Evolutionary conservation across 2,329 filamentous ascomycete genomes (phyloP).

Genomic region (Aspergillus oerlinghausenensis): DNA sequence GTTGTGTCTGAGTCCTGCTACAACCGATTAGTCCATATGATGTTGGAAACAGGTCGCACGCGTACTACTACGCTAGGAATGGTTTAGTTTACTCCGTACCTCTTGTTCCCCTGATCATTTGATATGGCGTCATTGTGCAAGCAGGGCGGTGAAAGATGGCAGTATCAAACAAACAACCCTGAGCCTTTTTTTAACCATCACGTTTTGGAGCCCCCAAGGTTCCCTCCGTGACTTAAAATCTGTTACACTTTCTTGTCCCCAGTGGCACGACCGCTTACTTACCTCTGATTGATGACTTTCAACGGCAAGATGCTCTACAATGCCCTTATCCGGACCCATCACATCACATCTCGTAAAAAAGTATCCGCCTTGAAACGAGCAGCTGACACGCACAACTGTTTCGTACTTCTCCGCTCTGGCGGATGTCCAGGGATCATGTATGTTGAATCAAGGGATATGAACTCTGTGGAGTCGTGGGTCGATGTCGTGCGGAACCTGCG

Average conservation of each 20-base stretch:
- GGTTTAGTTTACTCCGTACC: too few relatives aligned
- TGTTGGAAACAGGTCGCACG: too few relatives aligned
- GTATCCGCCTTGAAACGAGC: constrained; percentile 60
- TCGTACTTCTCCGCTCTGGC: constrained; percentile 62
- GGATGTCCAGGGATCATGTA: constrained; percentile 75
- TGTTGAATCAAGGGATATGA: constrained; percentile 56
- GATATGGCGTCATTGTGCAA: not conserved
- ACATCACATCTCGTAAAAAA: constrained; percentile 78
- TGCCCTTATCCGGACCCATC: constrained; percentile 70
- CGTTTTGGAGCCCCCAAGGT: too few relatives aligned
- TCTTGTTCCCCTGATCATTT: too few relatives aligned
- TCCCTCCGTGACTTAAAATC: not conserved
- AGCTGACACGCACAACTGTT: constrained; percentile 56
- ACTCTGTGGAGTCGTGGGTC: constrained; percentile 60
- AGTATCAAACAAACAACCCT: not conserved
- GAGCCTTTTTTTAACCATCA: not conserved
- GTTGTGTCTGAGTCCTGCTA: too few relatives aligned
- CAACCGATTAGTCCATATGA: too few relatives aligned
- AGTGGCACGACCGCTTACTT: not conserved
- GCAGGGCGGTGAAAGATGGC: not conserved
- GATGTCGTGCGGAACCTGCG: constrained; percentile 58
- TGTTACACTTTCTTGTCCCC: not conserved
- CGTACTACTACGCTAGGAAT: too few relatives aligned
- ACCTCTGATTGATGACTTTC: not conserved
- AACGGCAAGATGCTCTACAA: constrained; percentile 37